Conservation (phyloP, 345 rosid species). For the Clarkia xantiana region DNA sequence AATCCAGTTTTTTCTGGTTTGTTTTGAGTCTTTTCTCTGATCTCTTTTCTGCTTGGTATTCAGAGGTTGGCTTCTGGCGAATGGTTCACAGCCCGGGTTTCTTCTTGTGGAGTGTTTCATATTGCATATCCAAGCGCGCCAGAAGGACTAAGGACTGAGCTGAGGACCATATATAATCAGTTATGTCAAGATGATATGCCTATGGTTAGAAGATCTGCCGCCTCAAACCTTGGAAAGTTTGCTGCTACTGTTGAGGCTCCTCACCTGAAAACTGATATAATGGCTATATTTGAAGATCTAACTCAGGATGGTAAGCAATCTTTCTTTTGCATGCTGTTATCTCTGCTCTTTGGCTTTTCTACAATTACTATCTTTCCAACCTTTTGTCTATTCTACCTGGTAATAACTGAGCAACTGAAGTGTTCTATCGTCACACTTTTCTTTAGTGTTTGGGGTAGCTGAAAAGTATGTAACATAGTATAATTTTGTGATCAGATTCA, state of each 20-base stretch:
- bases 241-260: slow-evolving; percentile 83
- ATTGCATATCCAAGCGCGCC: slow-evolving; percentile 87
- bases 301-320: slow-evolving; percentile 75
- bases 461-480: no score
- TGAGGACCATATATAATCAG: slow-evolving; percentile 53
- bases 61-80: slow-evolving; percentile 95
- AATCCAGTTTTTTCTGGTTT: no score
- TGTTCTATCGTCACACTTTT: no score
- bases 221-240: slow-evolving; percentile 78
- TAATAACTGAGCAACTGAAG: no score
- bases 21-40: background rate
- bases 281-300: slow-evolving; percentile 84
- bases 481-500: no score
- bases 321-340: slow-evolving; percentile 3
- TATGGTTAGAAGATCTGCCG: slow-evolving; percentile 96
- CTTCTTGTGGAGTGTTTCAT: slow-evolving; percentile 83
- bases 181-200: slow-evolving; percentile 99
- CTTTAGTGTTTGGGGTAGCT: no score
- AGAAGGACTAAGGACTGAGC: slow-evolving; percentile 53
- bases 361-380: background rate
- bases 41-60: slow-evolving; percentile 3
- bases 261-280: slow-evolving; percentile 69
- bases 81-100: slow-evolving; percentile 95
- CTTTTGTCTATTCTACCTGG: background rate
- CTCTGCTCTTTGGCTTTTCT: background rate